phyloP scores from a whole-genome alignment of 2,329 filamentous ascomycete species.

The Penicillium freii region DNA sequence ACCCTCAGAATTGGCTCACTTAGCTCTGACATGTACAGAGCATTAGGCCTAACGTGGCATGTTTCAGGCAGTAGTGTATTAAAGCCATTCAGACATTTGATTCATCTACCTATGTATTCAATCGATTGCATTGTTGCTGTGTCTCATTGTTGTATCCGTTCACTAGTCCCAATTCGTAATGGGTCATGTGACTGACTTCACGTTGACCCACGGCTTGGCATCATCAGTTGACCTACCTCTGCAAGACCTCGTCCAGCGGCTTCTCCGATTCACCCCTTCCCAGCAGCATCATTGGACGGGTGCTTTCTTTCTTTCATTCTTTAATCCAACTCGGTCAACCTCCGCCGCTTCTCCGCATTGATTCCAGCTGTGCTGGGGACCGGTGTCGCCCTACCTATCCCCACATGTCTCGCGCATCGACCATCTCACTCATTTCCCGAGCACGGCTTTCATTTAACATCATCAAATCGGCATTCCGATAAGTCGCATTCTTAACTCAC shows the following conservation, averaged over 20 bases:
- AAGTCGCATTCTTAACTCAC: slow-evolving; percentile 24
- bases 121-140: not conserved
- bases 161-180: slow-evolving; percentile 16
- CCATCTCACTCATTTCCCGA: slow-evolving; percentile 40
- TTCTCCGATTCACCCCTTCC: slow-evolving; percentile 21
- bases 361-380: slow-evolving; percentile 29
- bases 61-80: not conserved
- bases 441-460: slow-evolving; percentile 31
- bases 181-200: slow-evolving; percentile 32
- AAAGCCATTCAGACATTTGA: not conserved
- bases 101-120: not conserved
- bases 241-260: slow-evolving; percentile 26
- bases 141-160: not conserved
- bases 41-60: too few relatives aligned
- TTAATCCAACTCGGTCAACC: slow-evolving; percentile 20
- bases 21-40: not conserved
- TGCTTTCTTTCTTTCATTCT: slow-evolving; percentile 20
- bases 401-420: slow-evolving; percentile 48
- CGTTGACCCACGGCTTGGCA: slow-evolving; percentile 39
- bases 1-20: not conserved
- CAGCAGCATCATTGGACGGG: slow-evolving; percentile 29
- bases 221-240: slow-evolving; percentile 37
- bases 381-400: slow-evolving; percentile 38
- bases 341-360: slow-evolving; percentile 21
- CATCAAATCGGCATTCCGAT: slow-evolving; percentile 25